Evolutionary conservation across 1,139 yeast species (phyloP).

Genomic region (Yamadazyma triangularis): DNA sequence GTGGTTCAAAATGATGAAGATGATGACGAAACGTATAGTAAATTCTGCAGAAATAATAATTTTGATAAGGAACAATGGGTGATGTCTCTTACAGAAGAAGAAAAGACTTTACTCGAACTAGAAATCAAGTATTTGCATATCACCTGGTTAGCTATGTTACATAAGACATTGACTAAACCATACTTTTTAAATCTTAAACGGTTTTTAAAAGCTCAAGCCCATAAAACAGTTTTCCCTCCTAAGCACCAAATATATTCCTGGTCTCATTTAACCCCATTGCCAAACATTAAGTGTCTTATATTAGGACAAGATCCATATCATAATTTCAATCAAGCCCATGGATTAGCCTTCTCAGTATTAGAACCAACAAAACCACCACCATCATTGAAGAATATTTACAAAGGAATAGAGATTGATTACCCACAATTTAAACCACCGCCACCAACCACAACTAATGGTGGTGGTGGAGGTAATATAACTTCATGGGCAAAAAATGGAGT

Average conservation of each 20-base stretch:
- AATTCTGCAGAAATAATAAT: slow-evolving; percentile 7
- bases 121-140: slow-evolving; percentile 71
- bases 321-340: slow-evolving; percentile 90
- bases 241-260: slow-evolving; percentile 79
- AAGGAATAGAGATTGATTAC: slow-evolving; percentile 67
- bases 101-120: slow-evolving; percentile 50
- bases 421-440: slow-evolving; percentile 50
- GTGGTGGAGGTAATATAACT: slow-evolving; percentile 64
- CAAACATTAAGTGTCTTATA: slow-evolving; percentile 68
- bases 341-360: slow-evolving; percentile 86
- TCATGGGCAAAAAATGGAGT: slow-evolving; percentile 92
- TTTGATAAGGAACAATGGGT: slow-evolving; percentile 58
- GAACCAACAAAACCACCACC: slow-evolving; percentile 90
- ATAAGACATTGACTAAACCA: slow-evolving; percentile 75
- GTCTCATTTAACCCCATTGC: slow-evolving; percentile 82
- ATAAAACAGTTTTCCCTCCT: slow-evolving; percentile 71
- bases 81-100: slow-evolving; percentile 46
- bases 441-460: slow-evolving; percentile 16
- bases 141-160: slow-evolving; percentile 71
- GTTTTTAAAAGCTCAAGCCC: slow-evolving; percentile 42
- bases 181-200: slow-evolving; percentile 73
- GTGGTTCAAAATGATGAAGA: background rate
- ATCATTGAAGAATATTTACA: slow-evolving; percentile 81
- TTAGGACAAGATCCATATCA: slow-evolving; percentile 98
- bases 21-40: background rate